Conservation (phyloP, 1,284 basidiomycete species). For the Cryptococcus sp. region DNA sequence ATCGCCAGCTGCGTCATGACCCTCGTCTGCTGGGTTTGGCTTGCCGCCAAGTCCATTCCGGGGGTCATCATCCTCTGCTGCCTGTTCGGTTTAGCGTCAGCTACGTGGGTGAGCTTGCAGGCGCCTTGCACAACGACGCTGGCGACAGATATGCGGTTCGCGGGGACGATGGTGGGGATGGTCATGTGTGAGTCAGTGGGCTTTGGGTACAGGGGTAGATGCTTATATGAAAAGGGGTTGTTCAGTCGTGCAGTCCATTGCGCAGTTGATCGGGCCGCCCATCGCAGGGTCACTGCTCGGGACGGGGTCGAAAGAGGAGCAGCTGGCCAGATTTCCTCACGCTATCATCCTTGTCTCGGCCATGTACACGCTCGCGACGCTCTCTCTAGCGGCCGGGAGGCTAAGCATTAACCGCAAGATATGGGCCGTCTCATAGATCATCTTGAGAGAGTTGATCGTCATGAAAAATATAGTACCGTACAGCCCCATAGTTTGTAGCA, state of each 20-base stretch:
- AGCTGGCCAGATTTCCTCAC: constrained; percentile 23
- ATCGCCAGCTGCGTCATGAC: constrained; percentile 22
- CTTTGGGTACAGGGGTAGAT: not conserved
- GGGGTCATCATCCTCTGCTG: constrained; percentile 29
- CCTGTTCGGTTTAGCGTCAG: constrained; percentile 33
- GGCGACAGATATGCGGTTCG: constrained; percentile 35
- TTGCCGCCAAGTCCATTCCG: constrained; percentile 22
- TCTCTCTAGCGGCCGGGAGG: constrained; percentile 14
- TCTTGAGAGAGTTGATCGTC: not conserved
- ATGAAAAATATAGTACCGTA: constrained; percentile 1
- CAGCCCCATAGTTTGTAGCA: no score
- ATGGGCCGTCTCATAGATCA: constrained; percentile 15
- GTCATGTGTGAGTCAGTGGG: constrained; percentile 31
- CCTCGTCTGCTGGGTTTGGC: constrained; percentile 36
- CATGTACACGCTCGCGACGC: constrained; percentile 19
- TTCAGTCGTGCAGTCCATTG: constrained; percentile 35
- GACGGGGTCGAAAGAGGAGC: constrained; percentile 19
- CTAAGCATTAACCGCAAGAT: constrained; percentile 13
- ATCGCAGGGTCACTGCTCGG: constrained; percentile 41
- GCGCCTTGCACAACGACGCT: constrained; percentile 29
- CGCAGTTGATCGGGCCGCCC: constrained; percentile 36
- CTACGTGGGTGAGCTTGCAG: constrained; percentile 38
- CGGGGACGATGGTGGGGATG: constrained; percentile 41
- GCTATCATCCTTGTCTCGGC: constrained; percentile 28
- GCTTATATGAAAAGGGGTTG: not conserved